These are phyloP conservation scores for Leccinum uliginosum DNA, from an alignment of 768 basidiomycete species.

Conservation along the genomic window DNA sequence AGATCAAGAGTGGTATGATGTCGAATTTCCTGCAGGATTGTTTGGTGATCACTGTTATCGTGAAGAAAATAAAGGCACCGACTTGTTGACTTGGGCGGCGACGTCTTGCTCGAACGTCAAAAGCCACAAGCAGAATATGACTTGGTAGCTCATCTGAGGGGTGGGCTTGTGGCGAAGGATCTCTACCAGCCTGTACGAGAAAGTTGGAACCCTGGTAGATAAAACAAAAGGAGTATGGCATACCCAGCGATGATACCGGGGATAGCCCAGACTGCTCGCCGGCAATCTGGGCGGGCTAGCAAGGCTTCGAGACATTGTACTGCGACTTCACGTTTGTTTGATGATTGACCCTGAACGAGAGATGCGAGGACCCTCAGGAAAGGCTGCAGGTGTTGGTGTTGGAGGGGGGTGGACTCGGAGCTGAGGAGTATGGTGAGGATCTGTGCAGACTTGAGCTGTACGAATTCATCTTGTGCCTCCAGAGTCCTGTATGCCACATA, in stretches of 20 bases:
- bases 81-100: slow-evolving; percentile 87
- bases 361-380: slow-evolving; percentile 57
- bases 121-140: slow-evolving; percentile 90
- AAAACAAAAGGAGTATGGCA: slow-evolving; percentile 2
- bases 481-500: slow-evolving; percentile 50
- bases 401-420: slow-evolving; percentile 46
- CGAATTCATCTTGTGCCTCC: slow-evolving; percentile 88
- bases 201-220: not conserved
- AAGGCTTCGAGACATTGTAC: slow-evolving; percentile 89
- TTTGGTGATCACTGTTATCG: not conserved
- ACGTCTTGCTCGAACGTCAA: slow-evolving; percentile 86
- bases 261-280: slow-evolving; percentile 76
- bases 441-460: slow-evolving; percentile 86
- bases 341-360: slow-evolving; percentile 55
- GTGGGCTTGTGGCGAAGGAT: slow-evolving; percentile 76
- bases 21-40: slow-evolving; percentile 70
- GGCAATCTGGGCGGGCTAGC: slow-evolving; percentile 73
- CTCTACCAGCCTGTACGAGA: slow-evolving; percentile 64
- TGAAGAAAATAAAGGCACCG: slow-evolving; percentile 18
- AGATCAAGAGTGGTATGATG: slow-evolving; percentile 78
- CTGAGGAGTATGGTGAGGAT: slow-evolving; percentile 83
- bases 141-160: slow-evolving; percentile 95
- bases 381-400: slow-evolving; percentile 50
- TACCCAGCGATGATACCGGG: slow-evolving; percentile 68
- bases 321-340: slow-evolving; percentile 79